Base-by-base conservation (phyloP, 2,329 filamentous ascomycete species). In the Teratosphaeria gauchensis region DNA sequence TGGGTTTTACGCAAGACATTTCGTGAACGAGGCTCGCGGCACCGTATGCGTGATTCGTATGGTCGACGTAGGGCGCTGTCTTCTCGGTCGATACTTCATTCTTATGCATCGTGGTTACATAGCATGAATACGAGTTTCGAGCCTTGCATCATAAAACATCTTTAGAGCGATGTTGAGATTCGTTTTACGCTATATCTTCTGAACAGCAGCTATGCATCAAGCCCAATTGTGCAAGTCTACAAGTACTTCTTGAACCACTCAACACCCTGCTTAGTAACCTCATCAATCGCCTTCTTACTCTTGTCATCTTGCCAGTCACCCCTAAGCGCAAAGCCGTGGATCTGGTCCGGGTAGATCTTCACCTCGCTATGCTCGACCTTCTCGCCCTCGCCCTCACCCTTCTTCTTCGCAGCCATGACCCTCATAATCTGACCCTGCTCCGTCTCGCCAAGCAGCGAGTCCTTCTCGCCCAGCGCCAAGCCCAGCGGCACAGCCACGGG, bases 271-370 rank as follows among this genome's bases (percentile, higher is more conserved):
- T 74, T 70, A 62, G 71, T 68, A 8, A 73, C 70, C 55, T 76
- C 73, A 69, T 78, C 76, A 75, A 78, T 76, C 53, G 76, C 75
- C 69, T 76, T 74, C 71, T 73, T 75, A 58, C 77, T 76, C 66
- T 74, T 74, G 55, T 78, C 76, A 59, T 66, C 71, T 51, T 68
- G 71, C 73, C 72, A 76, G 63, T 77, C 75, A 46, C 73, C 71
- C 42, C 76, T 68, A 33, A 78, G 58, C 31, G 76, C 70, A 66
- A 78, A 77, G 1, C 75, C 75, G 65, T 78, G 76, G 1, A 78
- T 65, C 65, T 78, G 75, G 55, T 73, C 74, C 59, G 76, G 67
- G 64, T 78, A 78, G 9, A 76, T 69, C 56, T 65, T 68, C 19
- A 78, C 66, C 63, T 78, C 75, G 59, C 70, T 70, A 21, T 68